Evolutionary conservation across 805 yeast genomes (phyloP).

Genomic region (Yarrowia deformans): DNA sequence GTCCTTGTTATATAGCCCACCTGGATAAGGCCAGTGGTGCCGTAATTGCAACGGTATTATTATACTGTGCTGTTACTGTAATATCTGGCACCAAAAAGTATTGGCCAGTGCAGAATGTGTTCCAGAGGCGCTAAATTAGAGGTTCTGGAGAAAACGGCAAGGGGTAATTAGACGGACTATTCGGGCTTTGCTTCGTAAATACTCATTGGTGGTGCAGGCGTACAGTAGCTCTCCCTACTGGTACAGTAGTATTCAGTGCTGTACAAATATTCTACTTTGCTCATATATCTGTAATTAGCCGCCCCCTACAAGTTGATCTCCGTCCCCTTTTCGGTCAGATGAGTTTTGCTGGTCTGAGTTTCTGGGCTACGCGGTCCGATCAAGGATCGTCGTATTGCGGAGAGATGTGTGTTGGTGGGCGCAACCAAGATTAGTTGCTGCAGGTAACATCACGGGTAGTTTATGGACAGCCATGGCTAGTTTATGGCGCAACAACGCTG

Average conservation of each 20-base stretch:
- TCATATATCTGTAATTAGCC: too few species aligned
- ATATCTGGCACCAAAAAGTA: not conserved
- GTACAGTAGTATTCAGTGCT: too few species aligned
- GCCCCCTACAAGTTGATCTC: not conserved
- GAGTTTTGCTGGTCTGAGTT: slow-evolving; percentile 13
- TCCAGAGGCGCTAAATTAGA: not conserved
- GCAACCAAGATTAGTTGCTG: too few species aligned
- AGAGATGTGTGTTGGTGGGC: too few species aligned
- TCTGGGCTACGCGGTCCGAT: not conserved
- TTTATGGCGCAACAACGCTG: not conserved
- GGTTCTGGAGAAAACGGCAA: not conserved
- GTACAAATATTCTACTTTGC: too few species aligned
- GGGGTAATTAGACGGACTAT: not conserved
- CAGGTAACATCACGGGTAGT: too few species aligned
- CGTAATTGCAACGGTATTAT: not conserved
- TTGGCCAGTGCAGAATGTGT: not conserved
- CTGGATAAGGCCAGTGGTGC: not conserved
- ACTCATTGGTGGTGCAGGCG: too few species aligned
- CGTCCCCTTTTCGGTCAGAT: not conserved
- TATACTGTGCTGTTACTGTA: not conserved
- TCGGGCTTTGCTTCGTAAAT: not conserved
- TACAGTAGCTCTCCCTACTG: too few species aligned
- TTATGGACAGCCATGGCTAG: not conserved
- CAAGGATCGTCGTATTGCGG: slow-evolving; percentile 1
- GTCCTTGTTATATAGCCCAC: not conserved